Base-by-base conservation (phyloP, 2,329 filamentous ascomycete species). In the Exutisphaerella laricina region DNA sequence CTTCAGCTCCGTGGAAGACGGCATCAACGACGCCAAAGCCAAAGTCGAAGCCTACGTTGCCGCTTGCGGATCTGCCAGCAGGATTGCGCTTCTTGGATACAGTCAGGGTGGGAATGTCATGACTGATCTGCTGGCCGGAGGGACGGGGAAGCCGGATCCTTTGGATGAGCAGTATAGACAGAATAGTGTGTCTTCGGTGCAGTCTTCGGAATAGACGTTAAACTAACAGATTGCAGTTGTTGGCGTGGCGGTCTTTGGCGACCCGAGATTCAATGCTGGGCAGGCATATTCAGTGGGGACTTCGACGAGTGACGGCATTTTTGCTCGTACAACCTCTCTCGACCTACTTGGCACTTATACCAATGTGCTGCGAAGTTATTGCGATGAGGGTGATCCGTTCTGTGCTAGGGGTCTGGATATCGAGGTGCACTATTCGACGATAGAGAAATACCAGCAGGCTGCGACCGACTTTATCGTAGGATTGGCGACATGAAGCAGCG, bases 81-180 rank as follows among this genome's bases (percentile, higher is more conserved):
- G 59, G 46, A 61, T 67, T 36, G 65, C 62, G n/a, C 46, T 67
- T 14, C 46, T 66, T 42, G 64, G 64, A 2, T 66, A 65, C 48
- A 60, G 56, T 4, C 61, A 65, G 44, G 60, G 58, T 35, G 54
- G 46, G 8, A 45, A 56, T n/a, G 53, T 56, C 2, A 36, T 50
- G 40, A 51, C 43, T 8, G 46, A 46, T 40, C 34, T 37, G 0
- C 37, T 54, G 17, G 44, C 47, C 3, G 49, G 50, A 4, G 45
- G 46, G 8, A 35, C 45, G 22, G 47, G 50, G 20, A 56, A 55
- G 56, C 62, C 47, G 31, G 65, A 32, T 16, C 51, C 54, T 2
- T 41, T 57, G 9, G 43, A 16, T 16, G 39, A 46, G 16, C 25
- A 41, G 36, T 62, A 67, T 21, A 50, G 62, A 23, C 53, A 56